Evolutionary conservation across 768 basidiomycete genomes (phyloP), one percentile per base, ranked within the genome.

Genomic region (Podaxis sp.): DNA sequence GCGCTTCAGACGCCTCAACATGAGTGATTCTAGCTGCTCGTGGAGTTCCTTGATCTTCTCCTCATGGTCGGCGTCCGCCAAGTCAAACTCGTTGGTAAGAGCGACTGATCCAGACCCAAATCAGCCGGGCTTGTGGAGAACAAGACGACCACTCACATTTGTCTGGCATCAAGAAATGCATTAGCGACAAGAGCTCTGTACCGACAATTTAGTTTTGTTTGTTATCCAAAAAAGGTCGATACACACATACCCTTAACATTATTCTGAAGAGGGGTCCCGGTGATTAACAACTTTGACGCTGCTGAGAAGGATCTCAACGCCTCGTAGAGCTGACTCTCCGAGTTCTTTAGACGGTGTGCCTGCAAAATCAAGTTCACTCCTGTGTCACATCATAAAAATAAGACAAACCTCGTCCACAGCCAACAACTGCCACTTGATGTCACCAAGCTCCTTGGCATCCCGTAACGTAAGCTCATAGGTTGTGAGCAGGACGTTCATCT

Each of bases 81-180:
- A 80, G 74, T 98, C 97, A 66, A 98, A 98, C 72, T 98, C 96
- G 75, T 93, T 95, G 11, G 91, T 90, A 29, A 99, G 82, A 37
- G 91, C 88, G 74, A 98, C 93, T 96, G 72, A 19, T n/a, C 19
- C 15, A 4, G 19, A 19, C 7, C 29, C 54, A 38, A 11, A 58
- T 66, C 43, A 66, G n/a, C 22, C 17, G 54, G 6, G 2, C 53
- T 41, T 49, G 24, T 29, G 53, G 63, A 57, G 46, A 57, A 59
- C 19, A 41, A 51, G 55, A 17, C n/a, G 24, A 11, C 4, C 37
- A 71, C 90, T 74, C 66, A 93, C 94, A 99, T 79, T 93, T 94
- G 70, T 98, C 96, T 7, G 97, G 97, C 93, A 97, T 97, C 67
- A 98, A 80, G 82, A 99, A 99, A 74, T 98, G 97, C 96, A 98